phyloP scores from a whole-genome alignment of 1,139 yeast species.

The Citeromyces hawaiiensis region DNA sequence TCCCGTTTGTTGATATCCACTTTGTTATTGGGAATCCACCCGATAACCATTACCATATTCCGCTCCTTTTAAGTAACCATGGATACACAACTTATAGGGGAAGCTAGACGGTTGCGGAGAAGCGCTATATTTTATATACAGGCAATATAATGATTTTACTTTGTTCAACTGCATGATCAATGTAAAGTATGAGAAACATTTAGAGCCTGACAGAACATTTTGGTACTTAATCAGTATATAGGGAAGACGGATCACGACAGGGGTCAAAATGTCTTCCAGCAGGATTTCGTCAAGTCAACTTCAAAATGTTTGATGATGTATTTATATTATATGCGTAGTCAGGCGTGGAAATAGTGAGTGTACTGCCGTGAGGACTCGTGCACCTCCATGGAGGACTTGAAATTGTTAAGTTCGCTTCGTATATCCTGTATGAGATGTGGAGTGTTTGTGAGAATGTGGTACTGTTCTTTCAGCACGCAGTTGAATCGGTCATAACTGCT shows the following conservation, averaged over 20 bases:
- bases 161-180: no score
- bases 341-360: conserved; percentile 37
- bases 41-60: conserved; percentile 77
- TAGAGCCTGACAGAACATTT: no score
- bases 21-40: conserved; percentile 56
- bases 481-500: conserved; percentile 36
- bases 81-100: conserved; percentile 89
- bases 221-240: no score
- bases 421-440: conserved; percentile 30
- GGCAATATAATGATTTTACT: background rate
- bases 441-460: conserved; percentile 35
- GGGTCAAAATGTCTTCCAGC: no score
- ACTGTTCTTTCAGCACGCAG: conserved; percentile 25
- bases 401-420: conserved; percentile 35
- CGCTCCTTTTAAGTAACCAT: conserved; percentile 66
- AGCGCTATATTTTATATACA: background rate
- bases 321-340: background rate
- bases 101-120: conserved; percentile 21
- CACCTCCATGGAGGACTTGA: conserved; percentile 41
- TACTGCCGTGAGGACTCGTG: conserved; percentile 35
- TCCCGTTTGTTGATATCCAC: conserved; percentile 72
- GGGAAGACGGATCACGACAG: no score
- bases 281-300: no score
- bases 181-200: no score
- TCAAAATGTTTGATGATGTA: background rate